These are phyloP conservation scores for Alnus rubra DNA, from an alignment of 306 rosid genomes.

Conservation along the genomic window DNA sequence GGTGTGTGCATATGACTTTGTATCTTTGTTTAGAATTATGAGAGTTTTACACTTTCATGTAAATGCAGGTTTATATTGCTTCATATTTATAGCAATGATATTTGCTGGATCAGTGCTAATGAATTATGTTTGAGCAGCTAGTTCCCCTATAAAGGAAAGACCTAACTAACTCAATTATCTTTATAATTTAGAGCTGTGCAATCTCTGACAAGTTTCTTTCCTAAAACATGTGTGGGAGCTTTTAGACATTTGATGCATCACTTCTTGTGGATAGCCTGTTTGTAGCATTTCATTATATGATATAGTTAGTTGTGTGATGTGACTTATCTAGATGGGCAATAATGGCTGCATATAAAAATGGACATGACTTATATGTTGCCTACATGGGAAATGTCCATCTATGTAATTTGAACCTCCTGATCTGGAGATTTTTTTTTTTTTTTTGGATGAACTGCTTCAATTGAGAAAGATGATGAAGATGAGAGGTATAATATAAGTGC, in stretches of 20 bases:
- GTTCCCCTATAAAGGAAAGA: background rate
- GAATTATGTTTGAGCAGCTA: background rate
- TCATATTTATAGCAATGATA: constrained; percentile 7
- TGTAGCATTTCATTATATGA: background rate
- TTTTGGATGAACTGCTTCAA: background rate
- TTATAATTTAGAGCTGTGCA: background rate
- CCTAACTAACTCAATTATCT: constrained; percentile 1
- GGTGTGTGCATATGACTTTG: constrained; percentile 37
- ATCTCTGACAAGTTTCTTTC: constrained; percentile 6
- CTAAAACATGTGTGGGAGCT: constrained; percentile 2
- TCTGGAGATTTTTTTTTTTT: background rate
- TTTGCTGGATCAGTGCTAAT: constrained; percentile 5
- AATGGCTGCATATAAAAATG: background rate
- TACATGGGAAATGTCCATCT: background rate
- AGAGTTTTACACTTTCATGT: background rate
- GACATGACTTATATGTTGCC: background rate
- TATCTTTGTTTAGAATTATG: constrained; percentile 2
- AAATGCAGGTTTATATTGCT: background rate
- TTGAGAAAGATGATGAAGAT: background rate
- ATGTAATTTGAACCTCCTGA: background rate
- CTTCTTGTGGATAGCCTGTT: background rate
- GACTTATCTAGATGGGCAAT: background rate
- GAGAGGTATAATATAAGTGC: background rate
- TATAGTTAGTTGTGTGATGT: background rate
- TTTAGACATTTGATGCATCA: constrained; percentile 12